These are phyloP conservation scores for Aspergillus ibericus DNA, from an alignment of 2,329 filamentous ascomycete species.

Conservation along the genomic window DNA sequence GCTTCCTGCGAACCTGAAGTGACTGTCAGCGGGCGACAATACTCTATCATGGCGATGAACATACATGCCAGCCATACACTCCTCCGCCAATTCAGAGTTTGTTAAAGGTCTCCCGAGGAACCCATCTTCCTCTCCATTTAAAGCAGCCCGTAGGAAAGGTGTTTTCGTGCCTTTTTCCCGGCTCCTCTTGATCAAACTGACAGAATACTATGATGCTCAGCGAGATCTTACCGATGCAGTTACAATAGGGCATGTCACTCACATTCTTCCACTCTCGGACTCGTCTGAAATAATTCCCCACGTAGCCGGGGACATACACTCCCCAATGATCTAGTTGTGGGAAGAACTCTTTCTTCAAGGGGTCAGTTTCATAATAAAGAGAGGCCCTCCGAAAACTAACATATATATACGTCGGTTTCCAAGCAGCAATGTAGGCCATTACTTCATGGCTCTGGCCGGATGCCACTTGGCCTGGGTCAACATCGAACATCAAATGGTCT, in stretches of 20 bases:
- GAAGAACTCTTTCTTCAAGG: background rate
- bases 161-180: background rate
- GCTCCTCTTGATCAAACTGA: background rate
- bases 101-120: background rate
- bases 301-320: background rate
- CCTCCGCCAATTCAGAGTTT: background rate
- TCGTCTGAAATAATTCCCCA: background rate
- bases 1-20: background rate
- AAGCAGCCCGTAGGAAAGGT: background rate
- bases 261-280: background rate
- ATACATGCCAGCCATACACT: conserved; percentile 2
- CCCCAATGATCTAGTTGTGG: background rate
- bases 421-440: background rate
- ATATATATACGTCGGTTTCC: background rate
- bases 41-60: background rate
- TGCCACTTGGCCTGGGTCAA: background rate
- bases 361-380: background rate
- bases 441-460: background rate
- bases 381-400: background rate
- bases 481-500: conserved; percentile 1
- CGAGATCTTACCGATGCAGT: background rate
- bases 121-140: background rate
- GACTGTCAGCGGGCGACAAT: background rate
- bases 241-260: background rate
- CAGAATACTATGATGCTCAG: background rate